phyloP scores from a whole-genome alignment of 2,329 filamentous ascomycete species.

The Bipolaris sorokiniana region DNA sequence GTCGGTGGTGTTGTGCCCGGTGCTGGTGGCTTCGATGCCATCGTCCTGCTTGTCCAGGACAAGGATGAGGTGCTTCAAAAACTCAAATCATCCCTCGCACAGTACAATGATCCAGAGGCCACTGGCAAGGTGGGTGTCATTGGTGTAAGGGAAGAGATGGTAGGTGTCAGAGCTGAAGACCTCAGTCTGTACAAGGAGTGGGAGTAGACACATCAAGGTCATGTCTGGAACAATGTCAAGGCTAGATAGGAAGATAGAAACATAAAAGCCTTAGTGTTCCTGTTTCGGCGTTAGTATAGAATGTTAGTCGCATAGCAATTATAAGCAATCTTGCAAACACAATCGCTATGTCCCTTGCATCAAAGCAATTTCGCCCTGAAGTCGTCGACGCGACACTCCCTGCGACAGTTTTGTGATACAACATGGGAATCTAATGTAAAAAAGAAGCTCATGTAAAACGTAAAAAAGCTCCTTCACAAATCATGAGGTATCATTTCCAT shows the following conservation, averaged over 20 bases:
- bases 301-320: background rate
- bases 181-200: conserved; percentile 50
- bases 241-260: background rate
- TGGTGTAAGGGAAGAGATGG: conserved; percentile 73
- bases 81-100: conserved; percentile 67
- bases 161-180: conserved; percentile 62
- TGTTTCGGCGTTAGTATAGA: conserved; percentile 8
- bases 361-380: no score
- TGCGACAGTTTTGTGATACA: background rate
- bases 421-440: background rate
- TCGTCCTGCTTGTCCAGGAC: conserved; percentile 80
- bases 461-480: conserved; percentile 17
- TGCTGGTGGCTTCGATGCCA: conserved; percentile 90
- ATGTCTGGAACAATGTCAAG: background rate
- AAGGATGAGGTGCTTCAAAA: conserved; percentile 66
- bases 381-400: no score
- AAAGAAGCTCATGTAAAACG: background rate
- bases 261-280: background rate
- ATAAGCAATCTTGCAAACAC: background rate
- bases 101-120: conserved; percentile 63
- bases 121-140: conserved; percentile 68
- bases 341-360: background rate
- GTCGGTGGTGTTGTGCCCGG: conserved; percentile 92
- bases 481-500: conserved; percentile 26
- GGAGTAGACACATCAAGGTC: conserved; percentile 25